A percentile compares a stretch with the other conserved stretches of the same genome.
phyloP scores from a whole-genome alignment of 2,329 filamentous ascomycete genomes.

The Scleromitrula shiraiana region DNA sequence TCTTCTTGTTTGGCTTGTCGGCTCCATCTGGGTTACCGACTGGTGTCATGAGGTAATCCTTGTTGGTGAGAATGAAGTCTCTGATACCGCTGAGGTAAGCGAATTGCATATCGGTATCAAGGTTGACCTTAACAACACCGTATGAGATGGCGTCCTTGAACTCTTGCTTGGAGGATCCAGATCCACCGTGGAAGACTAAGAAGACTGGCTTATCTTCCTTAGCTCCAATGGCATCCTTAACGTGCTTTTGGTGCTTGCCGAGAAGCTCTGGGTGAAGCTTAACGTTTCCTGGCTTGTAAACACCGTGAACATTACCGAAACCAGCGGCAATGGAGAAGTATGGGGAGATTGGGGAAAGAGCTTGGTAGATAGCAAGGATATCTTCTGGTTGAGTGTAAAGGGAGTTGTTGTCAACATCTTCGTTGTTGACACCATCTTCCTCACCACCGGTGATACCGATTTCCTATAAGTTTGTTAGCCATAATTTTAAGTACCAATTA shows the following conservation, averaged over 20 bases:
- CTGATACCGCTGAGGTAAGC: slow-evolving; percentile 89
- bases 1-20: slow-evolving; percentile 99
- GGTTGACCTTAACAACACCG: slow-evolving; percentile 98
- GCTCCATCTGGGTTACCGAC: slow-evolving; percentile 93
- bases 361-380: slow-evolving; percentile 84
- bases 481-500: too few species aligned
- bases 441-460: slow-evolving; percentile 95
- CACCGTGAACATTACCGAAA: slow-evolving; percentile 98
- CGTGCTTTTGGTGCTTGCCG: slow-evolving; percentile 89
- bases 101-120: slow-evolving; percentile 96
- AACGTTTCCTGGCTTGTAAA: slow-evolving; percentile 98
- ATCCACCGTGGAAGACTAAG: slow-evolving; percentile 99
- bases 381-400: slow-evolving; percentile 98
- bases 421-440: slow-evolving; percentile 98
- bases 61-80: slow-evolving; percentile 89
- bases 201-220: slow-evolving; percentile 86
- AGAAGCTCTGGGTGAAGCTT: slow-evolving; percentile 94
- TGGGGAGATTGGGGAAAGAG: slow-evolving; percentile 75
- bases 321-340: slow-evolving; percentile 98
- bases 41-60: slow-evolving; percentile 80
- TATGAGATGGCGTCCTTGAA: slow-evolving; percentile 81
- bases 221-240: slow-evolving; percentile 68
- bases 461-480: slow-evolving; percentile 39
- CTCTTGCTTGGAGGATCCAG: slow-evolving; percentile 83
- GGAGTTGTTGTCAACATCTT: slow-evolving; percentile 91